Evolutionary conservation across 371 early-diverging fungal species (phyloP), one percentile per base, ranked within the genome.

Genomic region (Catenaria anguillulae): DNA sequence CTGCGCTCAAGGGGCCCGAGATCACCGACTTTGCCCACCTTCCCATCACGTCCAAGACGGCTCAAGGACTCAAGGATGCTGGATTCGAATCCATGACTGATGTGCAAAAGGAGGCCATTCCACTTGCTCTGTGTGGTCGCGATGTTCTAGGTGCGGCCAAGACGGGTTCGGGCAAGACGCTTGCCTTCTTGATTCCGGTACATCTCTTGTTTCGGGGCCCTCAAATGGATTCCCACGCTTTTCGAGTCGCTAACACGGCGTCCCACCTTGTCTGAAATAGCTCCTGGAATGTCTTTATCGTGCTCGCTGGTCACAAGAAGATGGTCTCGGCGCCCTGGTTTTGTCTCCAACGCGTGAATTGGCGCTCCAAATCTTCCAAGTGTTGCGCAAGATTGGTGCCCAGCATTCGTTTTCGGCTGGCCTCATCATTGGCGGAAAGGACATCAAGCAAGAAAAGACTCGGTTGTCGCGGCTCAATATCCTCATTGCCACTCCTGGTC

Each of bases 111-210:
- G 88, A 85, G 64, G 85, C 96, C 0, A 73, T 99, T 46, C 94
- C 97, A n/a, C 69, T 85, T 55, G 82, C 91, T 15, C 75, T 98
- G 55, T 78, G 83, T 15, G 87, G 88, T 45, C 79, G 84, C 64
- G 97, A 97, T 74, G 83, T 98, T 19, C 79, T 99, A 37, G 98
- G 97, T 34, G 97, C 98, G 2, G 99, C 99, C 29, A 93, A 95
- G 65, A 99, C 99, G 0, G 99, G 99, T n/a, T 91, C 92, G 40
- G 99, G 99, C 46, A 99, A 99, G 72, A 98, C 99, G 0, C 76
- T 99, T 31, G 90, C 94, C 4, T 99, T 97, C 72, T 68, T 98
- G n/a, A 76, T 99, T 43, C 99, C 97, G 55, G 88, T 92, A 82
- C 66, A 79, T 66, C 3, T 31, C 2, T 37, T 40, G 6, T 1